Percentiles rank a stretch among this genome's conserved stretches.
These are phyloP conservation scores for Tetracentron sinense DNA, from an alignment of 164 flowering plant species.

Conservation along the genomic window DNA sequence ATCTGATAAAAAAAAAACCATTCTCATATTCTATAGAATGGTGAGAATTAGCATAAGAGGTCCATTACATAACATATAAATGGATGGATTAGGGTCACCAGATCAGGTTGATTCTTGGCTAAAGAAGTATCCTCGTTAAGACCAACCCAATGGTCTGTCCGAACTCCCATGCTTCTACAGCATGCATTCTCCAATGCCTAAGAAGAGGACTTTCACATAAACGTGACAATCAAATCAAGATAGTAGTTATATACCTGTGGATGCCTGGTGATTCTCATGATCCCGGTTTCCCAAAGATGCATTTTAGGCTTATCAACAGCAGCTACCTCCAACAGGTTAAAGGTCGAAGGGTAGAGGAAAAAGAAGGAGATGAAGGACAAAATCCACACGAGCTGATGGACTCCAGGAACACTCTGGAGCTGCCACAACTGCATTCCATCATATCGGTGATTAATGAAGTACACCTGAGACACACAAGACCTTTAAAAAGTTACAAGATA, in stretches of 20 bases:
- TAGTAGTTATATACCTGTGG: constrained; percentile 64
- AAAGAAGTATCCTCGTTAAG: not conserved
- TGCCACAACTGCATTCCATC: constrained; percentile 95
- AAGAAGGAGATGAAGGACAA: constrained; percentile 74
- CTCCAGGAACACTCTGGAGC: constrained; percentile 60
- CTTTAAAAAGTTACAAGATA: not conserved
- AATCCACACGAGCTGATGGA: constrained; percentile 78
- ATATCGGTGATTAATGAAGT: constrained; percentile 93
- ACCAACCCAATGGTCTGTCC: not conserved
- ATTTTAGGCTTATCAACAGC: constrained; percentile 96
- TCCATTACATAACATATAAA: no score
- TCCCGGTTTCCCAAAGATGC: constrained; percentile 99
- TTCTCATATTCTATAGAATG: no score
- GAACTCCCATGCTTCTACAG: not conserved
- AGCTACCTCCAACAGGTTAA: constrained; percentile 89
- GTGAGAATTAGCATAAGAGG: no score
- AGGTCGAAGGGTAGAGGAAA: constrained; percentile 94
- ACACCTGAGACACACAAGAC: constrained; percentile 52
- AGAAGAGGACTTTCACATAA: not conserved
- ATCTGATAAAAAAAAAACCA: no score
- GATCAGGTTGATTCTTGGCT: not conserved
- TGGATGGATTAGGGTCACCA: not conserved
- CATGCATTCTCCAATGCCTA: not conserved
- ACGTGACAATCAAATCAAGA: not conserved
- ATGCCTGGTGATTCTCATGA: constrained; percentile 96